Base-by-base conservation (phyloP, 2,329 filamentous ascomycete genomes). In the Pseudonectria buxi region DNA sequence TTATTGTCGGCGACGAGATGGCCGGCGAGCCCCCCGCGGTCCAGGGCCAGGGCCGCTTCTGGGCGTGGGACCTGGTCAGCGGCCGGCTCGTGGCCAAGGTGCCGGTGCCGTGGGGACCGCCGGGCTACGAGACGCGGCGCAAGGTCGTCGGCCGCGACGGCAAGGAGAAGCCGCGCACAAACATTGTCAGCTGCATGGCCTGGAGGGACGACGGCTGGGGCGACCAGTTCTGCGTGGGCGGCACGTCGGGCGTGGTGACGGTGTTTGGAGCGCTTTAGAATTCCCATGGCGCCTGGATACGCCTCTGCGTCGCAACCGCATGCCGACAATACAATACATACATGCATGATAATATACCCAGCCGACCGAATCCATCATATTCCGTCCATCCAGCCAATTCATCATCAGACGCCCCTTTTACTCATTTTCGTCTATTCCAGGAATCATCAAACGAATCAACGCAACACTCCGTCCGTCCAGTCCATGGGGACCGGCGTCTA, bases 51-150 rank as follows among this genome's bases (percentile, higher is more conserved):
- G 84, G 83, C 3, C 69, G 70, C 51, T 62, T 88, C 7, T 81
- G 81, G 66, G 86, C 78, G 2, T 96, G 90, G 90, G 88, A 95
- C 63, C 65, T 94, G 14, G 58, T 95, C 36, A 82, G 74, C 6
- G 89, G 86, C 2, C 74, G 79, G 36, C 56, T 84, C 33, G 68
- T 77, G 39, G 76, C 83, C 24, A 76, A 68, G 45, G 62, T 95
- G 6, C 62, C 57, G 25, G 65, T 76, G 4, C 72, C 75, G 0
- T 77, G 74, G 74, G 73, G 74, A 2, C 71, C 71, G 4, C 51
- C 55, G n/a, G 68, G 66, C 3, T 61, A 62, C 27, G 68, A 68
- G 26, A 57, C 58, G 1, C 66, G 62, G 54, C 78, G 69, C 56
- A 73, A 62, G 47, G 65, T 68, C 10, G 59, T 81, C 11, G 76